Evolutionary conservation across 192 early-diverging fungal genomes (phyloP), one percentile per base, ranked within the genome.

Genomic region (Coemansia erecta): DNA sequence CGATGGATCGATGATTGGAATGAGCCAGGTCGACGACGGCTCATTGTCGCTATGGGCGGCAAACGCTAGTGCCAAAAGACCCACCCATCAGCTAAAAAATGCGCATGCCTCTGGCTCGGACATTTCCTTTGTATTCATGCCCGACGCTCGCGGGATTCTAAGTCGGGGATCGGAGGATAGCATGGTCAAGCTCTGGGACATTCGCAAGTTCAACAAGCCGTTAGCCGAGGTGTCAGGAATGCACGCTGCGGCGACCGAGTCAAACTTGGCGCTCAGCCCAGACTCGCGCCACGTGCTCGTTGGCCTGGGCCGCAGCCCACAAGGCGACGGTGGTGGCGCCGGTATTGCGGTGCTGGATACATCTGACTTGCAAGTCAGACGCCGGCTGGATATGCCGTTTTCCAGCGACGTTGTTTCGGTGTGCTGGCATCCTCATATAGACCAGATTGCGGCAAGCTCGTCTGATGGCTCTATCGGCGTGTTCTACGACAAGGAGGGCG

Each of bases 111-210:
- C 80, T 23, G 82, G 85, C 19, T 83, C 84, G 0, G 86, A 89
- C 17, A 90, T 87, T 0, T 87, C 89, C 12, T 77, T 93, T 14
- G 62, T 73, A 18, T 90, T 92, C 58, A 87, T 92, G 4, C 64
- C 82, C 23, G 82, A 89, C 53, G 83, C 82, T n/a, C 67, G 61
- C 14, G 70, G 81, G 8, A 56, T 98, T 41, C 82, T 91, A 3
- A 89, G 91, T 2, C 82, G 95, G 23, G 87, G 89, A 49, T 87
- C 86, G 37, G 92, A 94, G 68, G 90, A 91, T 55, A 89, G 40
- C 35, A 56, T 89, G 6, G 86, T 98, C 22, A 95, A 95, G 81
- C 87, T 97, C 22, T 98, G 96, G 96, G 96, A 98, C 61, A 48
- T 90, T 15, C 83, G 96, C 45, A 53, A 39, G 3, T 19, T 63